phyloP scores from a whole-genome alignment of 2,329 filamentous ascomycete species.

The Spiromastix sp. region DNA sequence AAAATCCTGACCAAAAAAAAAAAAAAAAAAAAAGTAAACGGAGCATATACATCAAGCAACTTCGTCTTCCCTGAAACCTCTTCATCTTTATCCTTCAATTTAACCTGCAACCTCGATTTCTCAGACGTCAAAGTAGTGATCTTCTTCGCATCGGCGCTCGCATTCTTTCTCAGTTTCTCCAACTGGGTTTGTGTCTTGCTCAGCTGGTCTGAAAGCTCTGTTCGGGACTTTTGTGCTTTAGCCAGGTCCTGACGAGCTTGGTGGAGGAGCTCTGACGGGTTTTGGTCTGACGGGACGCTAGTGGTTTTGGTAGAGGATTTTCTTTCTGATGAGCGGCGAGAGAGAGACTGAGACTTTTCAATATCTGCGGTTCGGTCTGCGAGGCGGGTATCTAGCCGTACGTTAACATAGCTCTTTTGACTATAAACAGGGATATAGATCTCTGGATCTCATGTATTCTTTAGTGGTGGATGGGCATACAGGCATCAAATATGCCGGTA shows the following conservation, averaged over 20 bases:
- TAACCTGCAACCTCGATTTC: constrained; percentile 50
- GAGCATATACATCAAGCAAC: constrained; percentile 55
- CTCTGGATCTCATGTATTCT: no score
- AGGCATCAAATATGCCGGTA: constrained; percentile 64
- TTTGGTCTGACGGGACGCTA: constrained; percentile 13
- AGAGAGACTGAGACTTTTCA: constrained; percentile 24
- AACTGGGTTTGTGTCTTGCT: constrained; percentile 55
- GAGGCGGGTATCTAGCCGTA: constrained; percentile 51
- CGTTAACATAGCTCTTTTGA: no score
- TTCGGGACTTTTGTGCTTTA: constrained; percentile 64
- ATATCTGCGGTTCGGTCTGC: constrained; percentile 52
- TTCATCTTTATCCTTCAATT: constrained; percentile 70
- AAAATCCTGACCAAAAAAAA: not conserved
- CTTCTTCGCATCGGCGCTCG: constrained; percentile 48
- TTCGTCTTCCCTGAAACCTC: constrained; percentile 77
- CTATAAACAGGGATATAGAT: no score
- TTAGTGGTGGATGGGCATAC: constrained; percentile 36
- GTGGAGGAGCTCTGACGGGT: constrained; percentile 20
- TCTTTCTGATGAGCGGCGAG: constrained; percentile 14
- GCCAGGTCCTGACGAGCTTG: constrained; percentile 55
- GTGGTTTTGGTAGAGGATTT: constrained; percentile 19
- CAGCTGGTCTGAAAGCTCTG: constrained; percentile 55
- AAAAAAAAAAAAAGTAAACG: constrained; percentile 1
- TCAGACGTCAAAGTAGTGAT: constrained; percentile 55
- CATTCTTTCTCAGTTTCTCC: constrained; percentile 49